Evolutionary conservation across 495 filamentous ascomycete species (phyloP), one percentile per base, ranked within the genome.

Genomic region (Venustampulla echinocandica): DNA sequence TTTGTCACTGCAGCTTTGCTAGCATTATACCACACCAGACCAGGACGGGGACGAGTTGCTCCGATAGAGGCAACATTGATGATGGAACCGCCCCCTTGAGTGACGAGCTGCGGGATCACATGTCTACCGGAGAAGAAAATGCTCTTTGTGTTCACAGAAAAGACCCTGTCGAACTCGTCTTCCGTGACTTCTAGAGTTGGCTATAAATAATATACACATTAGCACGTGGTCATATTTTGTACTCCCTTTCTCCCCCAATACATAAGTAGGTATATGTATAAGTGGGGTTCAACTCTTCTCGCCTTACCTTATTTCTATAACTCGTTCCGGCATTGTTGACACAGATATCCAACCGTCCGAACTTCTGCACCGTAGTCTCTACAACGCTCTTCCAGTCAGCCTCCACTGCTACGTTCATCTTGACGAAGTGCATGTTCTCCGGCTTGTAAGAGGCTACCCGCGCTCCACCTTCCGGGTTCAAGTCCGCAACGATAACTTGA

Each of bases 261-360:
- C 25, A 9, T n/a, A 13, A 39, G 13, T 7, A 14, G 3, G 27
- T n/a, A 27, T 25, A 24, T 17, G 21, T 20, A 35, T 23, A 42
- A 30, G 5, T 14, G 1, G 6, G 27, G 9, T 15, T 6, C 6
- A 37, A 11, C 7, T 9, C 6, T n/a, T 9, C 3, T 9, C 3
- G 2, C 19, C 43, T 14, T 32, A 70, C 69, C 84, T 58, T 86
- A 56, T 85, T 86, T 41, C 60, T 64, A 63, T 87, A 86, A 4
- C 72, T 73, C 24, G 79, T 79, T 1, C 83, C 83, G 3, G 83
- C 83, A 63, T 87, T 86, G 60, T 87, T 83, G 24, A 83, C 71
- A 36, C 80, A 51, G 3, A 80, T 67, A 52, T 82, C 77, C 21
- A 83, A 46, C 19, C 66, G 54, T 5, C 77, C 76, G 37, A 67